These are phyloP conservation scores for Alnus glutinosa DNA, from an alignment of 306 rosid genomes.

Conservation along the genomic window DNA sequence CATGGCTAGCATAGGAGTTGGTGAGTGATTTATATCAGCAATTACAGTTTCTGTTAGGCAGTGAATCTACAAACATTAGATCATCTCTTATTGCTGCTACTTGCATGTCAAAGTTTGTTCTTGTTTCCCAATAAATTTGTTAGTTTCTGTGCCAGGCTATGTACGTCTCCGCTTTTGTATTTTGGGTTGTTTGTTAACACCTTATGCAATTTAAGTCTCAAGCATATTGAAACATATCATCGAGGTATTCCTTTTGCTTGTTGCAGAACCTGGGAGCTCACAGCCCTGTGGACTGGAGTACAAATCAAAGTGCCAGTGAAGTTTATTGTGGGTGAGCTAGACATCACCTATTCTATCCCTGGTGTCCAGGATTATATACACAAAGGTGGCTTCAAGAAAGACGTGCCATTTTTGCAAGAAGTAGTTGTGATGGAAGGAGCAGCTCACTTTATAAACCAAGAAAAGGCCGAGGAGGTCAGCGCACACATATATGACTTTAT, in stretches of 20 bases:
- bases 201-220: no score
- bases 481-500: conserved; percentile 59
- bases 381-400: conserved; percentile 51
- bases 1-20: neutral
- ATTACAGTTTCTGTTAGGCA: neutral
- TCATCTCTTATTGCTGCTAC: neutral
- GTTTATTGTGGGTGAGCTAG: conserved; percentile 68
- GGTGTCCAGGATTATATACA: conserved; percentile 56
- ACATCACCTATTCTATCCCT: conserved; percentile 57
- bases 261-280: conserved; percentile 80
- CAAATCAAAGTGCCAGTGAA: conserved; percentile 68
- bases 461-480: conserved; percentile 59
- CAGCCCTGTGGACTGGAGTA: conserved; percentile 61
- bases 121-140: neutral
- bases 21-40: neutral
- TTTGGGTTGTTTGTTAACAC: no score
- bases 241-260: neutral
- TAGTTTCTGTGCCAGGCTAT: neutral
- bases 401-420: conserved; percentile 63
- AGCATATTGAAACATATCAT: neutral
- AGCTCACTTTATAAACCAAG: conserved; percentile 65
- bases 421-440: conserved; percentile 60
- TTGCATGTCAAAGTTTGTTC: neutral
- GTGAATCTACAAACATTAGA: neutral
- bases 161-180: no score